phyloP scores from a whole-genome alignment of 2,329 filamentous ascomycete species.

The Pestalotiopsis sp. region DNA sequence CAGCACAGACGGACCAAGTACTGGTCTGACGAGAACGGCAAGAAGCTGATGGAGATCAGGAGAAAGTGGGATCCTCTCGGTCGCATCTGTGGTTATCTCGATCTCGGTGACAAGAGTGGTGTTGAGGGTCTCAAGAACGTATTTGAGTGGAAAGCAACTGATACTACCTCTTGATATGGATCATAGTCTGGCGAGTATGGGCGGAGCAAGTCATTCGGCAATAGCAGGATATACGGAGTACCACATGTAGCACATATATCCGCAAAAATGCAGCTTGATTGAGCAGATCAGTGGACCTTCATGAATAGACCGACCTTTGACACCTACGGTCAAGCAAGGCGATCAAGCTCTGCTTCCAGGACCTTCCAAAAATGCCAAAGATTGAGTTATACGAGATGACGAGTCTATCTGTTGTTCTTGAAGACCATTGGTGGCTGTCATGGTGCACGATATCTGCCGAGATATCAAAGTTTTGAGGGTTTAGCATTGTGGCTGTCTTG shows the following conservation, averaged over 20 bases:
- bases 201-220: neutral
- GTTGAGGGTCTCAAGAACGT: constrained; percentile 43
- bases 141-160: constrained; percentile 34
- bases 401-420: no score
- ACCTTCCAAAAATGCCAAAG: no score
- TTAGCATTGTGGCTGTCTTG: neutral
- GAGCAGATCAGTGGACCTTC: neutral
- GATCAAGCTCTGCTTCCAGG: no score
- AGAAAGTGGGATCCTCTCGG: constrained; percentile 46
- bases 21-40: constrained; percentile 46
- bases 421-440: no score
- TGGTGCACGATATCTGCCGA: neutral
- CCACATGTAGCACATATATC: neutral
- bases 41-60: constrained; percentile 44
- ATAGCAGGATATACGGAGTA: neutral
- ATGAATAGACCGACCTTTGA: neutral
- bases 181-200: neutral
- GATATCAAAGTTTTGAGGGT: neutral
- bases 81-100: constrained; percentile 46
- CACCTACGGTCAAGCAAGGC: no score
- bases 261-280: neutral
- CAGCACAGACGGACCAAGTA: constrained; percentile 47
- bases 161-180: neutral
- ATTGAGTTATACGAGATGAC: no score
- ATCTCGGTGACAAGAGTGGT: constrained; percentile 44